A percentile compares a stretch with the other conserved stretches of the same genome.
These are phyloP conservation scores for Psilocybe sp. DNA, from an alignment of 768 basidiomycete genomes.

Conservation along the genomic window DNA sequence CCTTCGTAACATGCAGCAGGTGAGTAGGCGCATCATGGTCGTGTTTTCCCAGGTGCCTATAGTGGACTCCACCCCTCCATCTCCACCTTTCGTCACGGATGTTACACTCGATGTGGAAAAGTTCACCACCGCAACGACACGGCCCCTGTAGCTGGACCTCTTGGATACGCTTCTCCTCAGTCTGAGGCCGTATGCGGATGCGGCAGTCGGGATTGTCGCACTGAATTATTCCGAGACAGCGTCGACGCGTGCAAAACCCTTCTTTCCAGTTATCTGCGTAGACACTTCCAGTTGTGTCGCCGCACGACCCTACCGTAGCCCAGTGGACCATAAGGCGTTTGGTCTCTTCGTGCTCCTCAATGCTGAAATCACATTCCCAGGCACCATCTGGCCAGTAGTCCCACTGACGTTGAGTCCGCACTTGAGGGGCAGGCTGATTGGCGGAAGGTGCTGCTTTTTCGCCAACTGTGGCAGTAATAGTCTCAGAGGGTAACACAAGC, in stretches of 20 bases:
- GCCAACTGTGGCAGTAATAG: too few species aligned
- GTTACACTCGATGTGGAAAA: background rate
- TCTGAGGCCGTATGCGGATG: conserved; percentile 13
- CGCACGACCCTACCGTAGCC: conserved; percentile 13
- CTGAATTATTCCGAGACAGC: conserved; percentile 14
- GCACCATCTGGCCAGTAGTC: conserved; percentile 21
- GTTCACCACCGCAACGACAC: background rate
- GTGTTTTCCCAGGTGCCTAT: conserved; percentile 5
- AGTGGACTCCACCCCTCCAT: conserved; percentile 10
- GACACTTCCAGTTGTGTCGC: conserved; percentile 6
- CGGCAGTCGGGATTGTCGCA: conserved; percentile 14
- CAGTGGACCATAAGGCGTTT: conserved; percentile 16
- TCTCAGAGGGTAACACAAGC: too few species aligned
- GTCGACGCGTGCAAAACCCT: conserved; percentile 10
- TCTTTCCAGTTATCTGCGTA: conserved; percentile 6
- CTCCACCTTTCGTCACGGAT: conserved; percentile 3
- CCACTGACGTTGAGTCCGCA: too few species aligned
- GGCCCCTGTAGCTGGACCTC: background rate
- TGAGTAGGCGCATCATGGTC: conserved; percentile 8
- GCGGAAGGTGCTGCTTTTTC: too few species aligned
- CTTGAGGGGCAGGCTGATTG: too few species aligned
- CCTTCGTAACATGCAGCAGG: conserved; percentile 4
- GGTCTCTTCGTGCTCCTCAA: conserved; percentile 6
- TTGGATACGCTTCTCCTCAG: background rate
- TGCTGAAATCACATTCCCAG: conserved; percentile 9